Conservation (phyloP, 2,329 filamentous ascomycete species). For the Emergomyces orientalis region DNA sequence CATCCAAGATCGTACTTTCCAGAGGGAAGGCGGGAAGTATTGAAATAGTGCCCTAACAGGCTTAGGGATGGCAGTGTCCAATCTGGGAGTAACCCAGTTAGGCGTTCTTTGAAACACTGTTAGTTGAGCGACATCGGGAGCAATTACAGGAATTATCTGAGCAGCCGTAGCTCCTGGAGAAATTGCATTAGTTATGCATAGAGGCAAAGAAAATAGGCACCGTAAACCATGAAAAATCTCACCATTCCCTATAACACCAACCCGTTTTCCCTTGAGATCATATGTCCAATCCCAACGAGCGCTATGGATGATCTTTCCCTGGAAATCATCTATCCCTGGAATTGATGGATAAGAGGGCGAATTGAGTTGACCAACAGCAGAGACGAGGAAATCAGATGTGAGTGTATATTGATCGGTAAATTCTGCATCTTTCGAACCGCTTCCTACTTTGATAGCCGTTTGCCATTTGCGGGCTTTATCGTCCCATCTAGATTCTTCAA, state of each 20-base stretch:
- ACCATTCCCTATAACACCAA: slow-evolving; percentile 54
- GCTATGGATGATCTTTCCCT: slow-evolving; percentile 48
- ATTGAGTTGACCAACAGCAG: slow-evolving; percentile 52
- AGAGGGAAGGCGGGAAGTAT: slow-evolving; percentile 44
- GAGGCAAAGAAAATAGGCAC: not conserved
- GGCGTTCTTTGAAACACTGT: slow-evolving; percentile 50
- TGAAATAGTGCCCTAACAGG: slow-evolving; percentile 37
- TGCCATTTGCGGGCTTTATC: slow-evolving; percentile 45
- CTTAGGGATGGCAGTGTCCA: slow-evolving; percentile 40
- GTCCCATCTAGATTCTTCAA: slow-evolving; percentile 48
- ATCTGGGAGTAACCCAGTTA: slow-evolving; percentile 50
- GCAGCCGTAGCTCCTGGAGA: slow-evolving; percentile 46
- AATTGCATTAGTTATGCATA: not conserved
- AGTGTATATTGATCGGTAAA: slow-evolving; percentile 45
- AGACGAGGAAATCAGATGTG: slow-evolving; percentile 48
- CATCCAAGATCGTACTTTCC: slow-evolving; percentile 41
- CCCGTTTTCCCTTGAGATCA: slow-evolving; percentile 44
- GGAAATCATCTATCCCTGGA: slow-evolving; percentile 39
- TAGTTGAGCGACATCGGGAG: slow-evolving; percentile 41
- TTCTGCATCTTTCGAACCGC: slow-evolving; percentile 47
- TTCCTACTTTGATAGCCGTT: slow-evolving; percentile 38
- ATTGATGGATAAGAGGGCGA: slow-evolving; percentile 44
- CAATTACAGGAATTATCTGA: slow-evolving; percentile 51
- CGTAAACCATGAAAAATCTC: slow-evolving; percentile 7
- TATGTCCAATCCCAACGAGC: slow-evolving; percentile 54